A percentile compares a stretch with the other conserved stretches of the same genome.
phyloP scores from a whole-genome alignment of 768 basidiomycete genomes.

The Boletus insuetus region DNA sequence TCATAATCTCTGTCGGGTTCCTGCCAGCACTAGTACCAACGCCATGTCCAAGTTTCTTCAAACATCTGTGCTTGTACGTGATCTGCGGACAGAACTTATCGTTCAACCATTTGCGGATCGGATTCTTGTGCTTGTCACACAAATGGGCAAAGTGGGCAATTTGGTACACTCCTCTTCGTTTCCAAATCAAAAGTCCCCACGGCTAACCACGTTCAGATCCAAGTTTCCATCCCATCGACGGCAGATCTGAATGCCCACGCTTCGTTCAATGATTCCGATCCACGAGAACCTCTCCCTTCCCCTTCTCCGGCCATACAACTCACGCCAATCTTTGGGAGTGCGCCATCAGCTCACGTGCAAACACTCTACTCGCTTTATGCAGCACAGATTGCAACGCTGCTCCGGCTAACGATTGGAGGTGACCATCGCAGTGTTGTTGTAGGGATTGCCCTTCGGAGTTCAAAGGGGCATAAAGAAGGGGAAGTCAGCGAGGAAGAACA shows the following conservation, averaged over 20 bases:
- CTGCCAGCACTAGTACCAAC: neutral
- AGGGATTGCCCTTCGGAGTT: conserved; percentile 63
- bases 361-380: conserved; percentile 79
- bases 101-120: conserved; percentile 81
- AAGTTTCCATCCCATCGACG: conserved; percentile 71
- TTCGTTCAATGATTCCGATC: conserved; percentile 33
- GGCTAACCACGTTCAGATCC: conserved; percentile 52
- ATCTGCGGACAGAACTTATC: conserved; percentile 66
- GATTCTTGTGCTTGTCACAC: conserved; percentile 82
- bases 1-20: neutral
- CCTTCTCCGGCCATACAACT: conserved; percentile 75
- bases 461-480: conserved; percentile 22
- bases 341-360: conserved; percentile 64
- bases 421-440: conserved; percentile 64
- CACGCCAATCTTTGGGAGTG: conserved; percentile 73
- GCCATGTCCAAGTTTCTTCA: conserved; percentile 36
- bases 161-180: conserved; percentile 48
- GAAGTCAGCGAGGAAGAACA: conserved; percentile 41
- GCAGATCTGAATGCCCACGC: conserved; percentile 45
- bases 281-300: conserved; percentile 44
- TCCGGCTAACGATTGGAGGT: conserved; percentile 60
- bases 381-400: conserved; percentile 80
- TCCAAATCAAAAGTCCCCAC: neutral
- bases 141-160: conserved; percentile 86
- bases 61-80: conserved; percentile 50